phyloP scores from a whole-genome alignment of 192 early-diverging fungal genomes.

The Entomortierella parvispora region DNA sequence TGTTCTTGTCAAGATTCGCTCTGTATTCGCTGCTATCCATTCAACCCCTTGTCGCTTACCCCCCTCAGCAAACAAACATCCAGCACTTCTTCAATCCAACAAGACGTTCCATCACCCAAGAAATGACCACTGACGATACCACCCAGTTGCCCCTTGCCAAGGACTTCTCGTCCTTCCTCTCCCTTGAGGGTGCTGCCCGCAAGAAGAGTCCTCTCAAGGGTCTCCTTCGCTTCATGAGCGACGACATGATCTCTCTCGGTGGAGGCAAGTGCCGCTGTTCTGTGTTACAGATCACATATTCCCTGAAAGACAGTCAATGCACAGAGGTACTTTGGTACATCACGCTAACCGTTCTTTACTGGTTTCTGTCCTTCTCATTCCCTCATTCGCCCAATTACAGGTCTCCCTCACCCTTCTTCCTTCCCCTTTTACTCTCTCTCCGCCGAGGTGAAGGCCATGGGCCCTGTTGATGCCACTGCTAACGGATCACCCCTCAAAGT shows the following conservation, averaged over 20 bases:
- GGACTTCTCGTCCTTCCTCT: conserved; percentile 52
- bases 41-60: too few species aligned
- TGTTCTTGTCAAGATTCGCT: not conserved
- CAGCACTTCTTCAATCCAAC: not conserved
- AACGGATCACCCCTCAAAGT: conserved; percentile 4
- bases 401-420: conserved; percentile 71
- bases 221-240: conserved; percentile 42
- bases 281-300: not conserved
- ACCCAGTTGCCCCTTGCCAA: conserved; percentile 38
- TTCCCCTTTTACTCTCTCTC: conserved; percentile 65
- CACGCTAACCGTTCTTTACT: not conserved
- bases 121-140: conserved; percentile 15
- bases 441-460: conserved; percentile 54
- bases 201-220: conserved; percentile 56
- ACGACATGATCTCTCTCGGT: conserved; percentile 68
- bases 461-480: conserved; percentile 4
- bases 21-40: too few species aligned
- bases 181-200: conserved; percentile 41
- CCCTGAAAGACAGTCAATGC: too few species aligned
- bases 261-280: conserved; percentile 43
- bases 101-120: too few species aligned
- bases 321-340: too few species aligned
- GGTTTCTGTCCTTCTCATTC: not conserved
- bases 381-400: conserved; percentile 5
- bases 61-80: too few species aligned